Base-by-base conservation (phyloP, 768 basidiomycete genomes). In the Chalciporus piperatus region DNA sequence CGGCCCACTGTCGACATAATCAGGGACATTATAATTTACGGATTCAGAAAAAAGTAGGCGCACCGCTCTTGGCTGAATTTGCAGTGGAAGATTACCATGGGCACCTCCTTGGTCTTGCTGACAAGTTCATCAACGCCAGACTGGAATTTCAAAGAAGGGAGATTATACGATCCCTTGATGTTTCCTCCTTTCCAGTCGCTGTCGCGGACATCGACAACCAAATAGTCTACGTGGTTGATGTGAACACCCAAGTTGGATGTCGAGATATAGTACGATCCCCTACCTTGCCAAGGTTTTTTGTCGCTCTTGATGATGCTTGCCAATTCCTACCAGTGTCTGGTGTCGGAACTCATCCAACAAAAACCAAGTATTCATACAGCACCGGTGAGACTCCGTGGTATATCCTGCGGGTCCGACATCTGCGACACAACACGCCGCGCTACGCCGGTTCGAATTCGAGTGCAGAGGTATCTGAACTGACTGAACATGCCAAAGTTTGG, bases 151-250 rank as follows among this genome's bases (percentile, higher is more conserved):
- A 64, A 54, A 8, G 87, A 87, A 1, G 91, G 91, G 30, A 75
- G 62, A 61, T 88, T 81, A 51, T 79, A 61, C 38, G 80, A 76
- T 54, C 79, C 76, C 57, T 77, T 82, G 66, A 93, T 89, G 64
- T 92, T 86, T 33, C 91, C 91, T 57, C 91, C 91, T 11, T 64
- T 72, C 68, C 76, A 88, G 57, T 93, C 91, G 50, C 84, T 80
- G 65, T 91, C 90, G n/a, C 91, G 84, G 28, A 93, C 91, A 65
- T 93, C 91, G 37, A 93, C 79, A 40, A 93, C 77, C 27, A 85
- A 66, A 63, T 84, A 92, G 63, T 92, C 88, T 69, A 45, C 39
- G 33, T 12, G 27, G 28, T 37, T 9, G 16, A 37, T 2, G 35
- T 37, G 37, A 10, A n/a, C 7, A 16, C 17, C 3, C 39, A 6